Conservation (phyloP, 1,139 yeast species). For the Diutina mesorugosa region DNA sequence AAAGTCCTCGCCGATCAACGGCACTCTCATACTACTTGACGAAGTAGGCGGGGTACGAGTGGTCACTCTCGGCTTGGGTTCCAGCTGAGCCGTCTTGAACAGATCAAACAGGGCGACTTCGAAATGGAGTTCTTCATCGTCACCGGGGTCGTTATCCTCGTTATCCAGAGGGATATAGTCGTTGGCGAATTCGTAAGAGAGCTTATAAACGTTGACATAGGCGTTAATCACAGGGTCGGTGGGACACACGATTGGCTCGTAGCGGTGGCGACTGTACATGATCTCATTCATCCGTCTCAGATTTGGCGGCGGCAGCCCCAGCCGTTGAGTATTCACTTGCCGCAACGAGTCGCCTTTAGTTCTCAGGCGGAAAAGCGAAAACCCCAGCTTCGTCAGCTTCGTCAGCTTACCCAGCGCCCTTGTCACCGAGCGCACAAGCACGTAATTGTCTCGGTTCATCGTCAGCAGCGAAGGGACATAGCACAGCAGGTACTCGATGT, state of each 20-base stretch:
- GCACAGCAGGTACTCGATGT: background rate
- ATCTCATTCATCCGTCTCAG: conserved; percentile 1
- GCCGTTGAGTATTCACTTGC: background rate
- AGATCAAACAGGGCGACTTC: background rate
- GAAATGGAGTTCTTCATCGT: background rate
- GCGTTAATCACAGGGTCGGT: background rate
- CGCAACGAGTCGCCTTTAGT: background rate
- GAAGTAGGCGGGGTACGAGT: background rate
- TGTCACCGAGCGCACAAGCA: background rate
- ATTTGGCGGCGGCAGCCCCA: background rate
- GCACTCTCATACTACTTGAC: background rate
- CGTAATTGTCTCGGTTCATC: background rate
- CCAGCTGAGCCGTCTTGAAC: conserved; percentile 1
- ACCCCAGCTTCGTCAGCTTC: background rate
- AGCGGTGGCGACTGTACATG: background rate
- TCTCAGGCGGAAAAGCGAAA: background rate
- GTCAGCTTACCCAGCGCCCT: background rate
- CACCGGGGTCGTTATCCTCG: background rate
- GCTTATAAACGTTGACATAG: background rate
- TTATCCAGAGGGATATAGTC: background rate
- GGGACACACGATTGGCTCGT: background rate
- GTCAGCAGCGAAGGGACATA: conserved; percentile 1
- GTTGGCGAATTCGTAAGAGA: background rate
- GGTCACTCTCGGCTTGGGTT: background rate
- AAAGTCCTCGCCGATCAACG: background rate